These are phyloP conservation scores for Saccharomyces hybrid DNA, from an alignment of 1,139 yeast genomes.

Conservation along the genomic window DNA sequence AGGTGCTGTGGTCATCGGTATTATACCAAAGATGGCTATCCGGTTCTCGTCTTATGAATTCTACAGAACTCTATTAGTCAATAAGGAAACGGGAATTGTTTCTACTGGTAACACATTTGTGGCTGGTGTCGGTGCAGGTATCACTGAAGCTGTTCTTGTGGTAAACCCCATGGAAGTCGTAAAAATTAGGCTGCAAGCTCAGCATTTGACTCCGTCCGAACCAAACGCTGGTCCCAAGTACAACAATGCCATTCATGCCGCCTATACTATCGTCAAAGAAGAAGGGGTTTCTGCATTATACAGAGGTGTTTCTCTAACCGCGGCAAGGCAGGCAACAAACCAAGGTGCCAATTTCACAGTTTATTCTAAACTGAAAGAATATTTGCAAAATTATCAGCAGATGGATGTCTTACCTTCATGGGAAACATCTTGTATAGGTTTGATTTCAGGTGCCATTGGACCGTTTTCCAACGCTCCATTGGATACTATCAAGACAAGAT, in stretches of 20 bases:
- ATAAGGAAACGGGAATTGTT: constrained; percentile 54
- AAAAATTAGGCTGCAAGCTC: constrained; percentile 93
- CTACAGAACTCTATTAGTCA: constrained; percentile 62
- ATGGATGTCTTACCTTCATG: constrained; percentile 69
- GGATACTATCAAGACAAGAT: constrained; percentile 93
- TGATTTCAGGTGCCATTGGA: constrained; percentile 92
- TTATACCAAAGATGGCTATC: constrained; percentile 97
- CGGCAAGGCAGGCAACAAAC: constrained; percentile 96
- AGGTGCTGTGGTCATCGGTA: constrained; percentile 95
- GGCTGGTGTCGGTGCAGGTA: constrained; percentile 97
- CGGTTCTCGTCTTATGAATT: constrained; percentile 91
- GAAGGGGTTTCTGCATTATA: constrained; percentile 87
- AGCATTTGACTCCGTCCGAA: constrained; percentile 69
- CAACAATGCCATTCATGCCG: constrained; percentile 88
- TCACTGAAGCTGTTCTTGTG: constrained; percentile 88
- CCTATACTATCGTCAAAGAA: constrained; percentile 73
- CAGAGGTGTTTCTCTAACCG: constrained; percentile 92
- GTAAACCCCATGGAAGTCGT: constrained; percentile 98
- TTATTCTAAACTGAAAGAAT: constrained; percentile 74
- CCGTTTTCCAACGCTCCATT: constrained; percentile 97
- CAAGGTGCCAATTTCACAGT: constrained; percentile 98
- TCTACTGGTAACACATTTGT: constrained; percentile 66
- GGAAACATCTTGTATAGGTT: constrained; percentile 90
- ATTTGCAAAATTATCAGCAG: constrained; percentile 58
- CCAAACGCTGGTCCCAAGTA: constrained; percentile 52